A percentile compares a stretch with the other conserved stretches of the same genome.
Evolutionary conservation across 1,284 basidiomycete genomes (phyloP).

Genomic region (Cryptococcus sp.): DNA sequence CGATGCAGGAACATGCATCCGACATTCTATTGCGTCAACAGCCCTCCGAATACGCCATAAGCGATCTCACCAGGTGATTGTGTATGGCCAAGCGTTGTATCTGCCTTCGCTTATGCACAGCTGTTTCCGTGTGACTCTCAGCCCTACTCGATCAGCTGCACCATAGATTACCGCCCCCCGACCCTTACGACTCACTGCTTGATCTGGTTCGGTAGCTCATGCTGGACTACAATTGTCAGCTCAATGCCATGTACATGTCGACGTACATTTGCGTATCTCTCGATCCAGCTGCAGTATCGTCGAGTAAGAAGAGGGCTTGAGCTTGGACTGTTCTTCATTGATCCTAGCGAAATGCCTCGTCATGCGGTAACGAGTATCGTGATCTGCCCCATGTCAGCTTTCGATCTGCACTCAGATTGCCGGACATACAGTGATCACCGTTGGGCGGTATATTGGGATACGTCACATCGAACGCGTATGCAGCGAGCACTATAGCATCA

Average conservation of each 20-base stretch:
- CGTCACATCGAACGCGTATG: constrained; percentile 10
- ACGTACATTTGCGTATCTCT: constrained; percentile 17
- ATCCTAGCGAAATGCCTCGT: constrained; percentile 8
- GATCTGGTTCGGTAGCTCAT: constrained; percentile 10
- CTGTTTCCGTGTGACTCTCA: not conserved
- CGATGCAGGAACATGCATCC: constrained; percentile 20
- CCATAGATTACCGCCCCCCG: not conserved
- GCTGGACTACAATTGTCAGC: constrained; percentile 5
- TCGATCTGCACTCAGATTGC: not conserved
- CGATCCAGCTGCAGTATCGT: constrained; percentile 11
- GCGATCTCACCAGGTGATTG: constrained; percentile 6
- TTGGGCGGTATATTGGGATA: constrained; percentile 8
- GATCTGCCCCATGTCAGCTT: too few species aligned
- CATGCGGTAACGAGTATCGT: too few species aligned
- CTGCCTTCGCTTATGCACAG: constrained; percentile 3
- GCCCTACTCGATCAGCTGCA: not conserved
- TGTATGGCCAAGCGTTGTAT: constrained; percentile 5
- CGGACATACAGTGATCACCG: constrained; percentile 10
- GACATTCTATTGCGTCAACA: not conserved
- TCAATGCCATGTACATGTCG: not conserved
- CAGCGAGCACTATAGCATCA: constrained; percentile 8
- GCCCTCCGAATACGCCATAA: constrained; percentile 1
- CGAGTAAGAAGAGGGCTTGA: constrained; percentile 17
- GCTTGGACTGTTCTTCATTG: constrained; percentile 14
- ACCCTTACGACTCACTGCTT: constrained; percentile 3